These are phyloP conservation scores for Mycena crocata DNA, from an alignment of 768 basidiomycete species.

Conservation along the genomic window DNA sequence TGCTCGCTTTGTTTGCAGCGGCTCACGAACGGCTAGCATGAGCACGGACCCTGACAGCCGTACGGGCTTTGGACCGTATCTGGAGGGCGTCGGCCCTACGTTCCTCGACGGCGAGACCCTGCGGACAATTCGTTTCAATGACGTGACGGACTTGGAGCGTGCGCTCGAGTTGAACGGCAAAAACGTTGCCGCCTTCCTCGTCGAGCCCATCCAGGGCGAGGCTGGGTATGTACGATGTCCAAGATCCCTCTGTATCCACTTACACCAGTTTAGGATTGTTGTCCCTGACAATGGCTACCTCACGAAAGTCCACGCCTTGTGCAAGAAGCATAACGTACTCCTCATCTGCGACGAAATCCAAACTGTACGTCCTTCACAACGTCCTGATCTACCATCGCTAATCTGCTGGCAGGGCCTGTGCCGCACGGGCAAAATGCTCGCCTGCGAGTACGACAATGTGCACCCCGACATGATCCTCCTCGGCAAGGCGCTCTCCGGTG, in stretches of 20 bases:
- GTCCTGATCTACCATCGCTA: constrained; percentile 2
- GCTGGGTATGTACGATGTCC: constrained; percentile 88
- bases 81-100: constrained; percentile 85
- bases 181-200: constrained; percentile 90
- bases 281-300: constrained; percentile 93
- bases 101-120: constrained; percentile 66
- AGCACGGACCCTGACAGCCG: constrained; percentile 94
- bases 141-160: constrained; percentile 82
- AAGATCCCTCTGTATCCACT: no score
- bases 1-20: neutral
- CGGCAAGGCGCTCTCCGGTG: constrained; percentile 97
- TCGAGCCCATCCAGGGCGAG: constrained; percentile 99
- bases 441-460: constrained; percentile 87
- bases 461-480: constrained; percentile 93
- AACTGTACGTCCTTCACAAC: constrained; percentile 66
- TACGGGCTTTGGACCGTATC: constrained; percentile 91
- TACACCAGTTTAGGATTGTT: constrained; percentile 71
- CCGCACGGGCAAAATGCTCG: constrained; percentile 85
- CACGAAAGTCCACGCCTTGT: constrained; percentile 77
- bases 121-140: constrained; percentile 83
- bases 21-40: constrained; percentile 65
- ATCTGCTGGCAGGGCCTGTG: constrained; percentile 2
- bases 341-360: constrained; percentile 99
- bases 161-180: constrained; percentile 86
- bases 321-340: constrained; percentile 94